phyloP scores from a whole-genome alignment of 495 filamentous ascomycete genomes.

The Neurospora cerealis region DNA sequence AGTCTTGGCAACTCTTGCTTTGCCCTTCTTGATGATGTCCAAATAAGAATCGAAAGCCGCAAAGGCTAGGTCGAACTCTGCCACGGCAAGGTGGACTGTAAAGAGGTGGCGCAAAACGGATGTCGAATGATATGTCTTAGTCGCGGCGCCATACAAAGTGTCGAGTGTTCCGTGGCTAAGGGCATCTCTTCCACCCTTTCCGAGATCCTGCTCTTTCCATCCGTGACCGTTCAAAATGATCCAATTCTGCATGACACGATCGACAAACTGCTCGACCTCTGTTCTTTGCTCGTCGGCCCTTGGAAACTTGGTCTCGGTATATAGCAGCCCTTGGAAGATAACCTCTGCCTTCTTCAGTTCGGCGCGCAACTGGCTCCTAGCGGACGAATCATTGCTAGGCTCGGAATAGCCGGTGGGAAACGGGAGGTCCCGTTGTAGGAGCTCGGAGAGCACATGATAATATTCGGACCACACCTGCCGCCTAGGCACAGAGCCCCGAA shows the following conservation, averaged over 20 bases:
- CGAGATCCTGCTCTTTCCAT: slow-evolving; percentile 71
- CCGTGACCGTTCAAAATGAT: slow-evolving; percentile 58
- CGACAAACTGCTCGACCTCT: slow-evolving; percentile 72
- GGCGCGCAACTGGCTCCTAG: slow-evolving; percentile 52
- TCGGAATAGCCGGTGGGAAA: slow-evolving; percentile 36
- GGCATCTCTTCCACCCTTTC: slow-evolving; percentile 62
- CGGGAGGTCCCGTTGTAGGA: slow-evolving; percentile 44
- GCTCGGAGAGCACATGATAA: slow-evolving; percentile 61
- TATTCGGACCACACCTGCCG: slow-evolving; percentile 70
- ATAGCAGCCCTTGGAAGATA: slow-evolving; percentile 60
- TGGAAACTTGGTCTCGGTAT: slow-evolving; percentile 71
- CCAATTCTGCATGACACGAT: slow-evolving; percentile 79
- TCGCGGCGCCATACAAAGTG: slow-evolving; percentile 77
- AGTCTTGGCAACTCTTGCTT: slow-evolving; percentile 67
- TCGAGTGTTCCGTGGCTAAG: slow-evolving; percentile 66
- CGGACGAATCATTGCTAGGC: slow-evolving; percentile 33
- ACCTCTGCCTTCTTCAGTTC: slow-evolving; percentile 68
- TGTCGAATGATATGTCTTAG: slow-evolving; percentile 90
- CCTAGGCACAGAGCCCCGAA: slow-evolving; percentile 37
- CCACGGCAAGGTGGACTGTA: slow-evolving; percentile 71
- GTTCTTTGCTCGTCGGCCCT: slow-evolving; percentile 63
- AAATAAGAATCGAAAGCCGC: slow-evolving; percentile 84
- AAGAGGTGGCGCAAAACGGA: slow-evolving; percentile 79
- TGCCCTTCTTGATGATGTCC: slow-evolving; percentile 71
- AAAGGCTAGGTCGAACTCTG: slow-evolving; percentile 80